A percentile compares a stretch with the other conserved stretches of the same genome.
Conservation (phyloP, 2,329 filamentous ascomycete species). For the Arthrobotrys sphaeroides region DNA sequence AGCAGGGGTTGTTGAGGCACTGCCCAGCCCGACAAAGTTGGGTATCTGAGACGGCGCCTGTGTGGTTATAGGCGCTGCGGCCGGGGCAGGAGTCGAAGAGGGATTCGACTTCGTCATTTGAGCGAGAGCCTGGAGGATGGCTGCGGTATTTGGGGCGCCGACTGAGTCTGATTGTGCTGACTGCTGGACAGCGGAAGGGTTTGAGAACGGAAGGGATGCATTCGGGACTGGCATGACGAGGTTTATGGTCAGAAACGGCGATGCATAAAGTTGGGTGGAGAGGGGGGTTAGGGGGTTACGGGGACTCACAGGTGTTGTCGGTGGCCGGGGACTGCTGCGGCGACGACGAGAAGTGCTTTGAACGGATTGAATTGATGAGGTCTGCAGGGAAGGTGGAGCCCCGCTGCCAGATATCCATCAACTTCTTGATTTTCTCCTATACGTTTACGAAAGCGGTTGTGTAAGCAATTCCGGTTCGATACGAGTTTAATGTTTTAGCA, state of each 20-base stretch:
- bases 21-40: slow-evolving; percentile 31
- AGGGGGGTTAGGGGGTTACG: neutral
- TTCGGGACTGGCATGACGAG: slow-evolving; percentile 6
- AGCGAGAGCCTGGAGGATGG: slow-evolving; percentile 80
- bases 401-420: slow-evolving; percentile 98
- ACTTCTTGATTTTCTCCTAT: slow-evolving; percentile 94
- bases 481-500: slow-evolving; percentile 15
- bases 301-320: slow-evolving; percentile 51
- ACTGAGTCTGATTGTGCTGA: slow-evolving; percentile 59
- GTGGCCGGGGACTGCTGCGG: slow-evolving; percentile 32
- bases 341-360: slow-evolving; percentile 52
- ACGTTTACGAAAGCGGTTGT: slow-evolving; percentile 62
- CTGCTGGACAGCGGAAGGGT: slow-evolving; percentile 59
- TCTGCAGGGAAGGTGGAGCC: slow-evolving; percentile 85
- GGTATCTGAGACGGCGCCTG: slow-evolving; percentile 30
- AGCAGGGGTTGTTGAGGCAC: slow-evolving; percentile 58
- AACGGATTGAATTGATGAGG: slow-evolving; percentile 69
- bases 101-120: slow-evolving; percentile 79
- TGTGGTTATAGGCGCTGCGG: slow-evolving; percentile 40
- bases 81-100: slow-evolving; percentile 61
- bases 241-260: neutral
- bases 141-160: slow-evolving; percentile 68
- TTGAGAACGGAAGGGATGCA: slow-evolving; percentile 33
- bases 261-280: neutral
- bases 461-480: slow-evolving; percentile 63